Evolutionary conservation across 176 grass and related monocot species (phyloP), one percentile per base, ranked within the genome.

Genomic region (Carex myosuroides): DNA sequence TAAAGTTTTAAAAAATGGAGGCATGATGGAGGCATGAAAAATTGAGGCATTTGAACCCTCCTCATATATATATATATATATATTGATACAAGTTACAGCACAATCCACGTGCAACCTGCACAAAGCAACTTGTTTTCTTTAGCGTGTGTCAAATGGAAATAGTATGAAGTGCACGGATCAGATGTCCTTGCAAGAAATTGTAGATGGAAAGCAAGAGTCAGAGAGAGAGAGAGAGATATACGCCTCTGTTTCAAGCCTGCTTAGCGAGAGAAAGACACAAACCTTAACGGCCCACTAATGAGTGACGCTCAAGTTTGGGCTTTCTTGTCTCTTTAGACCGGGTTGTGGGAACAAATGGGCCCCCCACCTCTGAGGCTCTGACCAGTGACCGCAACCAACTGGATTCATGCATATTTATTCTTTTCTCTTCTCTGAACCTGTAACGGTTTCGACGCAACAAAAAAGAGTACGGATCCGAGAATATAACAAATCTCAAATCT

Each of bases 121-220:
- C 46, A 26, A 26, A 29, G 29, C 72, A 32, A 76, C 72, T 76
- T 76, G 72, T 30, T 55, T 76, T 76, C 48, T 30, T 76, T 55
- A 14, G 72, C 72, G 72, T 76, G 54, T 76, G 18, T 32, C 48
- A 30, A 76, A 55, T 55, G 48, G 48, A 55, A 76, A 76, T 24
- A 24, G 22, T 76, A 76, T 76, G 72, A 29, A 55, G 72, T 76
- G 72, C 72, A 76, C 72, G 72, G 14, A 22, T 76, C 72, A 48
- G 14, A 22, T 76, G 11, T 2, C 44, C 72, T 56, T 76, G 72
- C 48, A 76, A 76, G 22, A 55, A 76, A 76, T 55, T 55, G 72
- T 5, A 54, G 44, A 2, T 35, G 13, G 17, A 68, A 37, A 37
- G 29, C 24, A 24, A 24, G 24, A 24, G 24, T 24, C 24, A 68